These are phyloP conservation scores for Thalia dealbata DNA, from an alignment of 176 grass and related monocot genomes.

Conservation along the genomic window DNA sequence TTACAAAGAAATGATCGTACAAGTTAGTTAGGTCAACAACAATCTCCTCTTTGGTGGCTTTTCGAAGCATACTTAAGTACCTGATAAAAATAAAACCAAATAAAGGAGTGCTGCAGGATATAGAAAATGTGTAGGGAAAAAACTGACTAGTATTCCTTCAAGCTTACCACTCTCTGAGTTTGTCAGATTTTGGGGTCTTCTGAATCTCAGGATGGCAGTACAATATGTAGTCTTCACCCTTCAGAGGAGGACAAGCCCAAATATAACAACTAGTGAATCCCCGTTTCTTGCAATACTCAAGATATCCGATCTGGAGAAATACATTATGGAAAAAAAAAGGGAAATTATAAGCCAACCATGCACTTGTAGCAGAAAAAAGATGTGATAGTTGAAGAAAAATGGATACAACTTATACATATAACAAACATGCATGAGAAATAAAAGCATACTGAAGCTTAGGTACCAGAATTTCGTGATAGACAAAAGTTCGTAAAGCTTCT, in stretches of 20 bases:
- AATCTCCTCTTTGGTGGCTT: conserved; percentile 81
- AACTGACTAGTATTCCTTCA: neutral
- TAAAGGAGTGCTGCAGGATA: conserved; percentile 9
- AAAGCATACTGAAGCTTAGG: neutral
- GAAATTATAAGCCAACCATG: neutral
- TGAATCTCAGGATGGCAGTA: conserved; percentile 99
- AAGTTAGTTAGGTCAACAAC: conserved; percentile 90
- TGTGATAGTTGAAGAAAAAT: neutral
- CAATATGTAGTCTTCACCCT: conserved; percentile 99
- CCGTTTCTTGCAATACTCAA: conserved; percentile 96
- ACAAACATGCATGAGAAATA: neutral
- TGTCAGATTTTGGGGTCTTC: conserved; percentile 98
- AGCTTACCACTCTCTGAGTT: conserved; percentile 78
- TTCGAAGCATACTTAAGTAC: conserved; percentile 95
- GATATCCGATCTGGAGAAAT: conserved; percentile 87
- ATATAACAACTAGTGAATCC: conserved; percentile 99
- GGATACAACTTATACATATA: neutral
- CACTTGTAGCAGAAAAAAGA: conserved; percentile 7
- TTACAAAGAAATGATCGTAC: conserved; percentile 83
- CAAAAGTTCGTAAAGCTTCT: conserved; percentile 85
- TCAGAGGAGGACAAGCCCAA: conserved; percentile 97
- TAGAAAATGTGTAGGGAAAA: neutral
- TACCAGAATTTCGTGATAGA: conserved; percentile 99
- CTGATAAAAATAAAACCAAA: conserved; percentile 26
- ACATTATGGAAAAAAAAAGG: conserved; percentile 4